Base-by-base conservation (phyloP, 164 flowering plant genomes). In the Chimonanthus salicifolius region DNA sequence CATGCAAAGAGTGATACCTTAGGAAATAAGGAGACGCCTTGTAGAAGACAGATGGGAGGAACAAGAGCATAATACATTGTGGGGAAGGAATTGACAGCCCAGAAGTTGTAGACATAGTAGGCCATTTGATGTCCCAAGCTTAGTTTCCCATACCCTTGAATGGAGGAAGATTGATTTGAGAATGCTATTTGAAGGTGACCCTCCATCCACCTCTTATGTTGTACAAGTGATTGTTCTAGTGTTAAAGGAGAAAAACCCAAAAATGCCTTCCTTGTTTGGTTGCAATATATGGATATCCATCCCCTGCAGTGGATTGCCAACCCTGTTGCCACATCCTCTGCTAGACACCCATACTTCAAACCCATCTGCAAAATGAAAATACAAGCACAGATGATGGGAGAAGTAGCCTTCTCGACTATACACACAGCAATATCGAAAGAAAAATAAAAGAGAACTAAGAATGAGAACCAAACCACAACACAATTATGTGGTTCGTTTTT, bases 191-290 rank as follows among this genome's bases (percentile, higher is more conserved):
- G 92, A 18, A 91, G 71, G 63, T 87, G 84, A 7, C 92, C 97
- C 81, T 89, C 97, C 3, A 88, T 79, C 95, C 95, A 90, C 85
- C 97, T 83, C 82, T 87, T 89, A 54, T 87, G 92, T 75, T 89
- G 94, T 47, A 88, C 85, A 5, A 92, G 85, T 13, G 82, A 49
- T 49, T 87, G 81, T 50, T 69, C 75, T 43, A 90, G 76, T 47
- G 88, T 83, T 6, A 79, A 81, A 16, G 89, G 81, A 47, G 87
- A 87, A 51, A 87, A 20, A 2, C 94, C 97, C 62, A 90, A 60
- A 83, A 90, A 90, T 0, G 79, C 88, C 7, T 47, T 60, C 58
- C 84, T 81, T 16, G 66, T 20, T 54, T 89, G 90, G 66, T 80
- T 83, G 78, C 18, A 82, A 60, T 78, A 88, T 1, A 82, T 74